Base-by-base conservation (phyloP, 2,329 filamentous ascomycete species). In the Trichoderma koningiopsis region DNA sequence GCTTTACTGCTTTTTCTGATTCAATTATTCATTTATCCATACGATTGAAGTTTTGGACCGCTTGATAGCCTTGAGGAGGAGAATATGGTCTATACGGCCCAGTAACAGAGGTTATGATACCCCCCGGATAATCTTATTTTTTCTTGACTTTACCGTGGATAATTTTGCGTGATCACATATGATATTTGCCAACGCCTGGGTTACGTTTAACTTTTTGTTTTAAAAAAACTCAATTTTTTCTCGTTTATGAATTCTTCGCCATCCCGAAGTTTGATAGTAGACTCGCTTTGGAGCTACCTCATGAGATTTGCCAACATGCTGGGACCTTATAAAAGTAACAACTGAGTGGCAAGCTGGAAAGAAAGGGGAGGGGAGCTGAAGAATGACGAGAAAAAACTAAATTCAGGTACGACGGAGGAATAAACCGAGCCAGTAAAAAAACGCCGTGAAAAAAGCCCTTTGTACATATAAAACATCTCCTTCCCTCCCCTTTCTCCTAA, bases 101-200 rank as follows among this genome's bases (percentile, higher is more conserved):
- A 62, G 59, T 61, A 71, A 65, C 66, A 67, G 55, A 67, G 68
- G 58, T 64, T 64, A 72, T 69, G 68, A 72, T 72, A 71, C 68
- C 71, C 71, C 57, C 43, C 33, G 4, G 52, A 58, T 27, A 33
- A 52, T 33, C 27, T 16, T n/a, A 27, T 19, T 11, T 7, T 35
- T n/a, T 47, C 4, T 27, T 33, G 7, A 33, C 43, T 14, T 40
- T 33, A 13, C 27, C 7, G 13, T 47, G 0, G 4, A 27, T 14
- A 37, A 11, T 16, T 22, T 16, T 31, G 22, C 19, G 53, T 35
- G 53, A 65, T 65, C 35, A 47, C 62, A 35, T 56, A 8, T 57
- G n/a, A 24, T 24, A 31, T 33, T 19, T 40, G 35, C 40, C 49
- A 56, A 40, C 49, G 55, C 16, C 31, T 52, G 8, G 14, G 55